These are phyloP conservation scores for Mucor velutinosus DNA, from an alignment of 371 early-diverging fungal genomes.

Conservation along the genomic window DNA sequence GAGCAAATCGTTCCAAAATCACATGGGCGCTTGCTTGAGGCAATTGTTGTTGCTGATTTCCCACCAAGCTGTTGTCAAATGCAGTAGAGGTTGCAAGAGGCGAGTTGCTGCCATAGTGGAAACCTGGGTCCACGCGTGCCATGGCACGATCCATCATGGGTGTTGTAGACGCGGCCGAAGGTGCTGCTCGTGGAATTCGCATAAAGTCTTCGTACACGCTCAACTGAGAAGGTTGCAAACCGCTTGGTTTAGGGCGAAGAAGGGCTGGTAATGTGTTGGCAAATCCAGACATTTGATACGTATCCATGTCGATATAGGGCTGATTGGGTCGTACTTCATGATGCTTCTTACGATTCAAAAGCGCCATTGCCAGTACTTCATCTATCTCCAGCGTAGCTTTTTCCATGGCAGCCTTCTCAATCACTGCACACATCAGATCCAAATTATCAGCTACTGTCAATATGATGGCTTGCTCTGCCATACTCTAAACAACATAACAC, in stretches of 20 bases:
- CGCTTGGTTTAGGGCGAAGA: slow-evolving; percentile 78
- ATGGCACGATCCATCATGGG: background rate
- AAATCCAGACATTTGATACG: slow-evolving; percentile 70
- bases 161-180: background rate
- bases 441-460: slow-evolving; percentile 86
- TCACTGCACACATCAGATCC: slow-evolving; percentile 88
- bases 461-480: slow-evolving; percentile 81
- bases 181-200: slow-evolving; percentile 16
- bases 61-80: background rate
- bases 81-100: background rate
- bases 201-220: slow-evolving; percentile 75
- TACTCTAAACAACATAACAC: slow-evolving; percentile 28
- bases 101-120: background rate
- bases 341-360: slow-evolving; percentile 76
- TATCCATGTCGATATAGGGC: slow-evolving; percentile 85
- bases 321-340: slow-evolving; percentile 84
- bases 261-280: slow-evolving; percentile 81
- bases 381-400: slow-evolving; percentile 88
- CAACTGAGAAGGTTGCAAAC: slow-evolving; percentile 77
- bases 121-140: background rate
- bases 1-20: slow-evolving; percentile 67
- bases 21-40: slow-evolving; percentile 46
- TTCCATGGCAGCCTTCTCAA: slow-evolving; percentile 92
- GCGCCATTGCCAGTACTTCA: slow-evolving; percentile 68
- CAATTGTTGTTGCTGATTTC: background rate